Conservation (phyloP, 129 eudicot genomes). For the Lonicera japonica region DNA sequence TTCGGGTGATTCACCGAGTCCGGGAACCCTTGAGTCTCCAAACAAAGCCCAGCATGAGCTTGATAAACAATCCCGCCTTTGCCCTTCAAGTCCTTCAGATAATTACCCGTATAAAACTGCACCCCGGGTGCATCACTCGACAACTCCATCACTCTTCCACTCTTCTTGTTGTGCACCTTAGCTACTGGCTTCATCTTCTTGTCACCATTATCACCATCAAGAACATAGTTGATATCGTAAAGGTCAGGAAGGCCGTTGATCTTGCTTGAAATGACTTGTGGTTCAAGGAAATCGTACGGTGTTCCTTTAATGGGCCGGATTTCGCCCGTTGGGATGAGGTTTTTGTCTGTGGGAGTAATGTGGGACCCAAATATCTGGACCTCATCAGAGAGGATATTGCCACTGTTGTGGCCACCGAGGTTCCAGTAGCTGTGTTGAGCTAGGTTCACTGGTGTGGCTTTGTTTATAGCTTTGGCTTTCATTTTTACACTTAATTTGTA, state of each 20-base stretch:
- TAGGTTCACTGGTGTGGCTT: constrained; percentile 83
- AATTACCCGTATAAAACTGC: constrained; percentile 75
- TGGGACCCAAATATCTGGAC: constrained; percentile 58
- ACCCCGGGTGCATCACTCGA: constrained; percentile 57
- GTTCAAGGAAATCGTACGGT: constrained; percentile 71
- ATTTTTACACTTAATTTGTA: constrained; percentile 48
- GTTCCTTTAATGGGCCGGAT: constrained; percentile 53
- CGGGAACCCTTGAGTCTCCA: constrained; percentile 94
- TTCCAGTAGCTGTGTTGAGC: constrained; percentile 95
- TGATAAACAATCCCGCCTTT: constrained; percentile 66
- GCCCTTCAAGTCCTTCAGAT: constrained; percentile 46
- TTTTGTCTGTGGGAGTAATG: constrained; percentile 43
- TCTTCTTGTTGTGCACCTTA: constrained; percentile 42
- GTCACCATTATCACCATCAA: constrained; percentile 39
- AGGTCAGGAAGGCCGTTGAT: constrained; percentile 49
- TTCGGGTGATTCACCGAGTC: constrained; percentile 82
- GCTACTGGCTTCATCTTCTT: constrained; percentile 54
- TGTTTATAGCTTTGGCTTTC: constrained; percentile 63
- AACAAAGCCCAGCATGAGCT: constrained; percentile 59
- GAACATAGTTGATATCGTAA: constrained; percentile 66
- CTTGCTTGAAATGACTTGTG: constrained; percentile 40
- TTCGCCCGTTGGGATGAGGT: constrained; percentile 76
- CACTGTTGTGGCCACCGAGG: constrained; percentile 75
- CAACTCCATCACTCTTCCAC: constrained; percentile 54
- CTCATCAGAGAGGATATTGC: constrained; percentile 50